Evolutionary conservation across 345 rosid species (phyloP).

Genomic region (Camelina hispida): DNA sequence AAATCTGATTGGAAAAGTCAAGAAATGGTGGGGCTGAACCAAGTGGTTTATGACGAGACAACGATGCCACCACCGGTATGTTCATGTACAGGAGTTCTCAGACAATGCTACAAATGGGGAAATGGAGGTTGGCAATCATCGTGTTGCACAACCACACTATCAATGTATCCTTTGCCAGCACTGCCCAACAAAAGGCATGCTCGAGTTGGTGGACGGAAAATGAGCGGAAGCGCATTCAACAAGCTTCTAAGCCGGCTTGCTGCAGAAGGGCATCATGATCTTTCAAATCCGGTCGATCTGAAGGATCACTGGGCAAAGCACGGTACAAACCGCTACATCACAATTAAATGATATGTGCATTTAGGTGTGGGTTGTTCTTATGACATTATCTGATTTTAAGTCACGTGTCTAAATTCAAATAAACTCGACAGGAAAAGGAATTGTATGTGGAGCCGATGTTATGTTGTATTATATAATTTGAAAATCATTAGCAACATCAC

Average conservation of each 20-base stretch:
- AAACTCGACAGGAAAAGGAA: slow-evolving; percentile 25
- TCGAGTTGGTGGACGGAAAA: slow-evolving; percentile 90
- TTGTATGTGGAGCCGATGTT: slow-evolving; percentile 34
- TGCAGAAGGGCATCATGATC: slow-evolving; percentile 74
- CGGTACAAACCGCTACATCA: slow-evolving; percentile 66
- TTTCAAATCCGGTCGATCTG: slow-evolving; percentile 71
- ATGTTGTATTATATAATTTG: slow-evolving; percentile 31
- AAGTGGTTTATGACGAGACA: slow-evolving; percentile 84
- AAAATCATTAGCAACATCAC: slow-evolving; percentile 14
- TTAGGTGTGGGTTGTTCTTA: slow-evolving; percentile 31
- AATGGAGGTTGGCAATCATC: slow-evolving; percentile 99
- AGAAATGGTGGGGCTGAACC: slow-evolving; percentile 85
- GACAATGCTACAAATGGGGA: slow-evolving; percentile 99
- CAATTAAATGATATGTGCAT: slow-evolving; percentile 49
- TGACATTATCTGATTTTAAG: slow-evolving; percentile 19
- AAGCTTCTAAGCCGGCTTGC: slow-evolving; percentile 93
- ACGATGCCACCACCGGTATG: slow-evolving; percentile 94
- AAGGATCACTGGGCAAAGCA: slow-evolving; percentile 87
- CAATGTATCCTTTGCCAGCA: slow-evolving; percentile 85
- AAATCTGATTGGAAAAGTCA: slow-evolving; percentile 90
- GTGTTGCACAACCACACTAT: slow-evolving; percentile 91
- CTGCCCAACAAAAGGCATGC: slow-evolving; percentile 92
- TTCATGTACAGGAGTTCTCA: slow-evolving; percentile 85
- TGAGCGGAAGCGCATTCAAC: slow-evolving; percentile 98
- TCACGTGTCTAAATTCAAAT: slow-evolving; percentile 30